Base-by-base conservation (phyloP, 805 yeast species). In the Nakazawaea sp. region DNA sequence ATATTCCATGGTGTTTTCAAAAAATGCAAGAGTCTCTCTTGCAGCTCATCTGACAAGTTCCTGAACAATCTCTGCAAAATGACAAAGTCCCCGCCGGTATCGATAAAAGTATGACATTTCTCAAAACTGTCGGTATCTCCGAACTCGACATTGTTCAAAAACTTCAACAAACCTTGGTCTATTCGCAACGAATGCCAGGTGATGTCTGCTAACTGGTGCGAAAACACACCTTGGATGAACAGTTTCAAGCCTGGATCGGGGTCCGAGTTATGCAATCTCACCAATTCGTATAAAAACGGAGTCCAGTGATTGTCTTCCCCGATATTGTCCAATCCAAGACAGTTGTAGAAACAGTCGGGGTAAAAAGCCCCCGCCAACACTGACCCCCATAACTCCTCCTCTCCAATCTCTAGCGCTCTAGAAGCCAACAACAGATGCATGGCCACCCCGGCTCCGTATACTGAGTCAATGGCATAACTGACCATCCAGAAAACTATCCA, bases 301-400 rank as follows among this genome's bases (percentile, higher is more conserved):
- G 86, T 85, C 87, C 88, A 80, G 49, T 80, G 87, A 0, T 78
- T 62, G 20, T 60, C 69, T 51, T 81, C 88, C 3, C 83, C 81
- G 2, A 68, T 67, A 9, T 67, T 64, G 3, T 71, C 61, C 18
- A 55, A 48, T 3, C 71, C 75, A 34, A 70, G 55, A 51, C 87
- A 81, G 25, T 70, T 62, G 52, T 81, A 81, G 47, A 78, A 72
- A 0, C 81, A 74, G 51, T 81, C 88, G 0, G 88, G 88, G 47
- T 72, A 75, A 49, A 81, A 80, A 0, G 82, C 67, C 0, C 87
- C 88, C 1, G 81, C 69, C 12, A 72, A 54, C n/a, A n/a, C n/a
- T n/a, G n/a, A n/a, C n/a, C n/a, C n/a, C n/a, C n/a, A n/a, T n/a
- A n/a, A n/a, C n/a, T n/a, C n/a, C n/a, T n/a, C n/a, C n/a, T n/a